A percentile compares a stretch with the other conserved stretches of the same genome.
Conservation (phyloP, 75 land plant genomes). For the Pseudotsuga menziesii region DNA sequence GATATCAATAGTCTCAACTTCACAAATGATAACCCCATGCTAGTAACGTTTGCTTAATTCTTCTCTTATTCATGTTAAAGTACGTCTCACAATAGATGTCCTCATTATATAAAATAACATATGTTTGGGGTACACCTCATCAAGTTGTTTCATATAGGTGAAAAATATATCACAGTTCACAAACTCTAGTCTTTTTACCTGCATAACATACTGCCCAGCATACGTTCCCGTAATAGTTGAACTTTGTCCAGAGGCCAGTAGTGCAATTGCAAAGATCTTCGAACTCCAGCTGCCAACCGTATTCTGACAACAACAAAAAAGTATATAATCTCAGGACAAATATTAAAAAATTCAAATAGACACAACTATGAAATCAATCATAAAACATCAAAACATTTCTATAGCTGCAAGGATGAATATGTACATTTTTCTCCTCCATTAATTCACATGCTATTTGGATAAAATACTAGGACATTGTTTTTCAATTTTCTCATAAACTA, state of each 20-base stretch:
- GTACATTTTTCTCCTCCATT: neutral
- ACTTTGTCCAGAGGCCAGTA: slow-evolving; percentile 90
- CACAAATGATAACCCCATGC: neutral
- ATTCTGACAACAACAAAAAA: slow-evolving; percentile 35
- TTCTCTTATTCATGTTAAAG: neutral
- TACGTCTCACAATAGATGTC: neutral
- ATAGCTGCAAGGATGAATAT: neutral
- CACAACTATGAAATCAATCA: neutral
- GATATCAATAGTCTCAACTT: neutral
- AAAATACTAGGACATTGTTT: neutral
- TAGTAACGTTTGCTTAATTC: neutral
- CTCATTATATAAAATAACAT: neutral
- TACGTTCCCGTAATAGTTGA: slow-evolving; percentile 53
- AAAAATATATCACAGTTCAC: neutral
- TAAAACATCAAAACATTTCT: too few relatives aligned
- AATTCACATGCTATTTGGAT: neutral
- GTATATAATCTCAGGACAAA: neutral
- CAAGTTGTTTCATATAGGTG: neutral
- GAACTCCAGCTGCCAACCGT: slow-evolving; percentile 80
- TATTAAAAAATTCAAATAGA: neutral
- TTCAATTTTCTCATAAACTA: neutral
- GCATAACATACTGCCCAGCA: slow-evolving; percentile 85
- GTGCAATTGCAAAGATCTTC: slow-evolving; percentile 76
- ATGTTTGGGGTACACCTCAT: neutral
- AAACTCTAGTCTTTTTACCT: slow-evolving; percentile 32